phyloP scores from a whole-genome alignment of 257 asterid species.

The Ophiorrhiza pumila region DNA sequence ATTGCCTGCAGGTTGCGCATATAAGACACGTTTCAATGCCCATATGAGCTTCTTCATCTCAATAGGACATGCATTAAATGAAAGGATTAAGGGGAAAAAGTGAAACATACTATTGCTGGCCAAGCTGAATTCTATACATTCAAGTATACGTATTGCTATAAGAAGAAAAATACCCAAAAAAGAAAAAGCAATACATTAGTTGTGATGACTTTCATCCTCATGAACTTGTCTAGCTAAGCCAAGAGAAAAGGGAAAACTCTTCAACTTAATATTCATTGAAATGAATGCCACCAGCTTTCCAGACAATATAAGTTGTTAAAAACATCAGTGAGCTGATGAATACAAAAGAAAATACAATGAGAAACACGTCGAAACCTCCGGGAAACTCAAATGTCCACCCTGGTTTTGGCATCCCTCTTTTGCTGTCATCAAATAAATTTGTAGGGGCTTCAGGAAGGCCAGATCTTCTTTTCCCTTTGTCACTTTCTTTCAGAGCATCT shows the following conservation, averaged over 20 bases:
- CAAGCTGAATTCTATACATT: constrained; percentile 4
- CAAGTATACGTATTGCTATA: constrained; percentile 1
- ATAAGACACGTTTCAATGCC: background rate
- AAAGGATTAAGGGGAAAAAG: background rate
- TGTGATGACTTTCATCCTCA: constrained; percentile 1
- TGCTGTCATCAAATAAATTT: constrained; percentile 70
- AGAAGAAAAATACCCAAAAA: background rate
- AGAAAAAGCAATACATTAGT: constrained; percentile 8
- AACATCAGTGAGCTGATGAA: constrained; percentile 83
- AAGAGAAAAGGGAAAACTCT: background rate
- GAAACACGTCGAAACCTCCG: constrained; percentile 64
- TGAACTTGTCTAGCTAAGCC: background rate
- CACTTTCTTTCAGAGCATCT: constrained; percentile 68
- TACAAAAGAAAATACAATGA: constrained; percentile 59
- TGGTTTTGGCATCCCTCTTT: constrained; percentile 69
- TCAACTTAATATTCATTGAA: constrained; percentile 57
- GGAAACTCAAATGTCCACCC: constrained; percentile 67
- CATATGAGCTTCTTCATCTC: background rate
- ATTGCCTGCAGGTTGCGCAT: no score
- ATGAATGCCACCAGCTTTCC: constrained; percentile 95
- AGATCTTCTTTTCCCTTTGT: constrained; percentile 71
- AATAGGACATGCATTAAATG: background rate
- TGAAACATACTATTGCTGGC: background rate
- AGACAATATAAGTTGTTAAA: constrained; percentile 76
- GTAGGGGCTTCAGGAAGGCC: constrained; percentile 88